Percentiles rank a stretch among this genome's conserved stretches.
Evolutionary conservation across 805 yeast species (phyloP).

Genomic region (Myxozyma geophila): DNA sequence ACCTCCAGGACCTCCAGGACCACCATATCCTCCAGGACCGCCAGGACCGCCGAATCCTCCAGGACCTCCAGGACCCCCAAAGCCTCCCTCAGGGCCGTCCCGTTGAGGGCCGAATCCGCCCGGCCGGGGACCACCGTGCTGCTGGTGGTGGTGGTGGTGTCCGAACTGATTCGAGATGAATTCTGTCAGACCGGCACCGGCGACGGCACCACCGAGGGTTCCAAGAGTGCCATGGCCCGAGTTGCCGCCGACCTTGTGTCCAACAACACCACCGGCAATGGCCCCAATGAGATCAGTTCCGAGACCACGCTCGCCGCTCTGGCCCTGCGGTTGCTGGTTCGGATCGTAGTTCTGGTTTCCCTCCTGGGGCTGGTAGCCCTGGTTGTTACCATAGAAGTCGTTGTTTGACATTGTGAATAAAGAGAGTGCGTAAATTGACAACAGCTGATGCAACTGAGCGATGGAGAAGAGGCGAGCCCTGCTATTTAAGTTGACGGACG

Average conservation of each 20-base stretch:
- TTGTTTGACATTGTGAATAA: conserved; percentile 15
- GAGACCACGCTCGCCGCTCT: conserved; percentile 32
- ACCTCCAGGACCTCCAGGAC: conserved; percentile 20
- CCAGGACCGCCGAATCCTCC: conserved; percentile 13
- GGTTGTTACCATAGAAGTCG: conserved; percentile 21
- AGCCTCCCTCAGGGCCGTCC: conserved; percentile 9
- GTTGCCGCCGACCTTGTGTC: conserved; percentile 29
- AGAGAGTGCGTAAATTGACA: neutral
- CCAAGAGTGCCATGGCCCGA: conserved; percentile 33
- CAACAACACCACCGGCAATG: conserved; percentile 26
- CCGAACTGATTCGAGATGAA: conserved; percentile 5
- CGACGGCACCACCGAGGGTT: conserved; percentile 33
- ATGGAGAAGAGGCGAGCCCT: no score
- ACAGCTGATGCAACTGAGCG: no score
- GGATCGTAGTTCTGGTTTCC: conserved; percentile 26
- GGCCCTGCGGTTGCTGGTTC: conserved; percentile 26
- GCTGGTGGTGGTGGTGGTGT: neutral
- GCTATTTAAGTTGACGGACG: neutral
- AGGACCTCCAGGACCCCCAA: conserved; percentile 22
- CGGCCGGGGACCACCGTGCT: neutral
- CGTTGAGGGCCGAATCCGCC: conserved; percentile 2
- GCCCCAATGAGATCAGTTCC: conserved; percentile 30
- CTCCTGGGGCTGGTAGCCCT: conserved; percentile 25
- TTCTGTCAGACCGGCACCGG: conserved; percentile 27
- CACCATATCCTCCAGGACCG: conserved; percentile 20